Evolutionary conservation across 1,139 yeast genomes (phyloP).

Genomic region (Blastobotrys elegans): DNA sequence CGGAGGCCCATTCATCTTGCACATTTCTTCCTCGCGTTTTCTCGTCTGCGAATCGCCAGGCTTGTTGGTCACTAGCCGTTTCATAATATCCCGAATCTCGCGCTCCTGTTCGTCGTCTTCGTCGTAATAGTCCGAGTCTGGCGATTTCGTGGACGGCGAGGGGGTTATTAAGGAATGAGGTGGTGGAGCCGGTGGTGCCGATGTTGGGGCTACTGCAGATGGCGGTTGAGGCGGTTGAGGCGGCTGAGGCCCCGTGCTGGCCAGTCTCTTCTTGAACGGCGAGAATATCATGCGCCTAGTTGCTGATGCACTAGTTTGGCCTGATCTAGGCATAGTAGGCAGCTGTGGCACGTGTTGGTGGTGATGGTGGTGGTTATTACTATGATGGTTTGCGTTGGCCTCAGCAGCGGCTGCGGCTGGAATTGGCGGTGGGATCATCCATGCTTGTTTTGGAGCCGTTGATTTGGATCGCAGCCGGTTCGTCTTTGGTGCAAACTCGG

Average conservation of each 20-base stretch:
- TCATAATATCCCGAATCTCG: conserved; percentile 22
- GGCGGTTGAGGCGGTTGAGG: background rate
- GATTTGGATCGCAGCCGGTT: conserved; percentile 22
- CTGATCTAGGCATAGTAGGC: conserved; percentile 11
- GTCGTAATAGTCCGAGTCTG: background rate
- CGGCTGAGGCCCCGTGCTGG: conserved; percentile 7
- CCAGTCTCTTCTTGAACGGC: conserved; percentile 19
- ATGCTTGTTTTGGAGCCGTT: conserved; percentile 20
- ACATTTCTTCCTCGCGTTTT: conserved; percentile 14
- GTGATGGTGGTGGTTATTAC: background rate
- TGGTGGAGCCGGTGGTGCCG: background rate
- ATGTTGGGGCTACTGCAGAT: background rate
- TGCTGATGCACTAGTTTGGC: conserved; percentile 23
- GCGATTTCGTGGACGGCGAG: conserved; percentile 1
- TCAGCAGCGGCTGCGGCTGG: conserved; percentile 9
- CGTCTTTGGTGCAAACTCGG: background rate
- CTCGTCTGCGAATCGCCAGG: conserved; percentile 17
- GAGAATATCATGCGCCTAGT: conserved; percentile 25
- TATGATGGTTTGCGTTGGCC: background rate
- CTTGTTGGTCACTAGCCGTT: conserved; percentile 19
- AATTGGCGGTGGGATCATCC: conserved; percentile 1
- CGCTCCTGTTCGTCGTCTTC: conserved; percentile 6
- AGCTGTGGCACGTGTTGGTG: background rate
- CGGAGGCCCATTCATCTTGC: conserved; percentile 10
- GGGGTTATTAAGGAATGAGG: background rate